phyloP scores from a whole-genome alignment of 2,329 filamentous ascomycete genomes.

The Ophiocordyceps camponoti-floridani region DNA sequence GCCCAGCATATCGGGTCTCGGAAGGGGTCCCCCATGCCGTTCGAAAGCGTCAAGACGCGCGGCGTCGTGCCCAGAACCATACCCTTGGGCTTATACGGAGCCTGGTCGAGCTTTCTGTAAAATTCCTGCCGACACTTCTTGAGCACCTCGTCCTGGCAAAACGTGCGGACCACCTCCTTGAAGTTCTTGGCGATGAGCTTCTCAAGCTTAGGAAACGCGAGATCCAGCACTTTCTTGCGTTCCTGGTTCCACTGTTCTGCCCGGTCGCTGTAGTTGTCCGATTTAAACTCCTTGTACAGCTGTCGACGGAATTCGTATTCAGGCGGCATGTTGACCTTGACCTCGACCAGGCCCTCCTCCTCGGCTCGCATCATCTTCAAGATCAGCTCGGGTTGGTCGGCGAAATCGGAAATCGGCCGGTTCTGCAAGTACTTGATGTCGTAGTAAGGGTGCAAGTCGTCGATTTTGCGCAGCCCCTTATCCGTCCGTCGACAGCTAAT shows the following conservation, averaged over 20 bases:
- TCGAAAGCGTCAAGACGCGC: constrained; percentile 72
- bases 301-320: constrained; percentile 59
- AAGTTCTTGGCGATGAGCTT: constrained; percentile 76
- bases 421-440: constrained; percentile 94
- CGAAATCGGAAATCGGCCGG: constrained; percentile 68
- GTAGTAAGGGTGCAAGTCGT: constrained; percentile 90
- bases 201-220: constrained; percentile 67
- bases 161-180: constrained; percentile 83
- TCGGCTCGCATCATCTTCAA: constrained; percentile 96
- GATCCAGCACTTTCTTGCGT: constrained; percentile 66
- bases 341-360: constrained; percentile 78
- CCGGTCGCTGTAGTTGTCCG: constrained; percentile 86
- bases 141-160: constrained; percentile 86
- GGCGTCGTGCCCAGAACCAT: constrained; percentile 79
- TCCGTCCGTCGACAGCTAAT: constrained; percentile 84
- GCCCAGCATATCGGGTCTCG: constrained; percentile 80
- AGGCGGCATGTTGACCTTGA: constrained; percentile 61
- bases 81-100: constrained; percentile 86
- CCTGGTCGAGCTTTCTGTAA: constrained; percentile 79
- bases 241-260: constrained; percentile 91
- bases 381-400: constrained; percentile 72
- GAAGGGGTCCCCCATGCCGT: constrained; percentile 54
- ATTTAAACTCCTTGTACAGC: constrained; percentile 71
- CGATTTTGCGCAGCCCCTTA: constrained; percentile 83
- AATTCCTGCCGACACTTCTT: constrained; percentile 79